phyloP scores from a whole-genome alignment of 1,284 basidiomycete genomes.

The Rhodotorula sp. region DNA sequence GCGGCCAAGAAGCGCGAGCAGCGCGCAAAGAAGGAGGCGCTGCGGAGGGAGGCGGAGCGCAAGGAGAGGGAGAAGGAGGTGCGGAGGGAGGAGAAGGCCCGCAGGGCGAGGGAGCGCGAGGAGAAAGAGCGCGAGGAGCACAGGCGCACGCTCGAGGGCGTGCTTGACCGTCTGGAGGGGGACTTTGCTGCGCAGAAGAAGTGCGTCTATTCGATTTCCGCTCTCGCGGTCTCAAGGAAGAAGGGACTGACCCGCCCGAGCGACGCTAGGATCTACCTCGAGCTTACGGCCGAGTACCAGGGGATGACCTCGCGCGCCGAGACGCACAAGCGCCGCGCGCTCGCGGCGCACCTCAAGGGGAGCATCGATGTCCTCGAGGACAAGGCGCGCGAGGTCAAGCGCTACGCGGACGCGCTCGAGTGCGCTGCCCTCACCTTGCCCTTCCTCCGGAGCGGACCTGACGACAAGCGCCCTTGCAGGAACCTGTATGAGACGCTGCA shows the following conservation, averaged over 20 bases:
- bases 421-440: neutral
- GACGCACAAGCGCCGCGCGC: conserved; percentile 67
- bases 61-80: conserved; percentile 1
- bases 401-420: conserved; percentile 31
- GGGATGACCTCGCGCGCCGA: conserved; percentile 78
- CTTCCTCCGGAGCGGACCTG: neutral
- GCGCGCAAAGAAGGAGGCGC: neutral
- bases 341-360: conserved; percentile 81
- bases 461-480: neutral
- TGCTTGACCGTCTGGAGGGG: conserved; percentile 21
- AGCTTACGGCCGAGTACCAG: conserved; percentile 86
- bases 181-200: conserved; percentile 50
- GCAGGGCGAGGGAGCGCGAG: neutral
- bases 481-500: conserved; percentile 8
- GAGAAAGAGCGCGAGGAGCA: conserved; percentile 13
- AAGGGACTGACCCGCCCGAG: neutral
- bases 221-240: neutral
- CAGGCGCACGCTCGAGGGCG: conserved; percentile 20
- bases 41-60: neutral
- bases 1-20: neutral
- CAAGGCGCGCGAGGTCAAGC: conserved; percentile 54
- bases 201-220: conserved; percentile 55
- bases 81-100: neutral
- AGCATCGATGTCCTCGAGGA: conserved; percentile 85
- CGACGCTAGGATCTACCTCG: conserved; percentile 70